Conservation (phyloP, 768 basidiomycete species). For the Gloeopeniophorella convolvens region DNA sequence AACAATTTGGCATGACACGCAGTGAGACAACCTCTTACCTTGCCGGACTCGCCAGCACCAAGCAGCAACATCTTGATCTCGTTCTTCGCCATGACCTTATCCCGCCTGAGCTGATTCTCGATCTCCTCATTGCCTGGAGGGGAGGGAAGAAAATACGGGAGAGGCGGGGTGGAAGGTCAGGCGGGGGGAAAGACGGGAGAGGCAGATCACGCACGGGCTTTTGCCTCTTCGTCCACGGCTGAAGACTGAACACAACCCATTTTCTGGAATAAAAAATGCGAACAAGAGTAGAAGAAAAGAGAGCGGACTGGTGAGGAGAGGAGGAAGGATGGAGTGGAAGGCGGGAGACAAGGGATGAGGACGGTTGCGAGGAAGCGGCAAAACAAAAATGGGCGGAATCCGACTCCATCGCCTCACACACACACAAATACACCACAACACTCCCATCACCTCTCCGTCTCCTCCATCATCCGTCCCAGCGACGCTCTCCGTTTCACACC, state of each 20-base stretch:
- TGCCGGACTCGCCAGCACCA: constrained; percentile 96
- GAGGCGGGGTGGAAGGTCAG: background rate
- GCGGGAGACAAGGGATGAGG: constrained; percentile 5
- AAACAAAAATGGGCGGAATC: no score
- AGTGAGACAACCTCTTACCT: no score
- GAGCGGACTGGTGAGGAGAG: background rate
- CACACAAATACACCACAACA: no score
- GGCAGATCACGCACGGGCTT: constrained; percentile 57
- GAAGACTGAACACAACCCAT: constrained; percentile 77
- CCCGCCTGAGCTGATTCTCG: constrained; percentile 85
- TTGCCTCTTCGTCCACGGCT: constrained; percentile 70
- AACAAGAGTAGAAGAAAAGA: constrained; percentile 16
- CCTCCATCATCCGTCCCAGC: no score
- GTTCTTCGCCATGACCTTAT: constrained; percentile 83
- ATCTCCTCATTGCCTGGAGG: constrained; percentile 85
- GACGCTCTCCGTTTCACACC: no score
- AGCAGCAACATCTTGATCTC: constrained; percentile 95
- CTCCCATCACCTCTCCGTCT: no score
- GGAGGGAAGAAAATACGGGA: background rate
- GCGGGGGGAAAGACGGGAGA: constrained; percentile 1
- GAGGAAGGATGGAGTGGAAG: constrained; percentile 4
- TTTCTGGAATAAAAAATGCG: constrained; percentile 20
- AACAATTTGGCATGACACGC: no score
- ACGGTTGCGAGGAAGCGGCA: no score
- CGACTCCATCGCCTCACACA: no score